Evolutionary conservation across 331 rosid genomes (phyloP).

Genomic region (Malus hybrid): DNA sequence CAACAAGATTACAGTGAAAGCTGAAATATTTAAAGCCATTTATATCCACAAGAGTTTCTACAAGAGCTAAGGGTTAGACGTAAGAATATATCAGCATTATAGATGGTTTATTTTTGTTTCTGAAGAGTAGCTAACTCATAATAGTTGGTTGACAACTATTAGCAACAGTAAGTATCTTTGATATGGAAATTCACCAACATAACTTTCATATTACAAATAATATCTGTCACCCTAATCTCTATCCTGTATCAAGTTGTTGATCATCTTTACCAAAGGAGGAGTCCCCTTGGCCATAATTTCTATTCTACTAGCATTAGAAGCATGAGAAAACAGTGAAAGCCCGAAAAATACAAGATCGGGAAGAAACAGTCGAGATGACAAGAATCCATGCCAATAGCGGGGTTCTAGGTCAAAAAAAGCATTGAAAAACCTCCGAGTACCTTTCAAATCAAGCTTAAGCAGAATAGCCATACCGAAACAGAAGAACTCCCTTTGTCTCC

Average conservation of each 20-base stretch:
- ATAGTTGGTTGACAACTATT: conserved; percentile 18
- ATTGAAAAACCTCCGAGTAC: conserved; percentile 75
- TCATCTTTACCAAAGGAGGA: conserved; percentile 83
- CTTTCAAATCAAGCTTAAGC: conserved; percentile 86
- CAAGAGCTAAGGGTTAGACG: background rate
- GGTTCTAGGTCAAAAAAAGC: conserved; percentile 97
- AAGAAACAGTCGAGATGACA: conserved; percentile 87
- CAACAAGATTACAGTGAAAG: background rate
- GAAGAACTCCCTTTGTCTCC: conserved; percentile 96
- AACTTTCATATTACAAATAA: conserved; percentile 33
- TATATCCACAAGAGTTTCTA: background rate
- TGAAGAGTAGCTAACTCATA: background rate
- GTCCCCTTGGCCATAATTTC: conserved; percentile 99
- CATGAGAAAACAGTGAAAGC: conserved; percentile 81
- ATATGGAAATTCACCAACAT: conserved; percentile 19
- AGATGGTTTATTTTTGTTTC: background rate
- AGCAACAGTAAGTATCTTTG: conserved; percentile 17
- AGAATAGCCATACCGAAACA: conserved; percentile 97
- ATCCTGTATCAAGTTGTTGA: conserved; percentile 82
- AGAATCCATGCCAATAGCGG: conserved; percentile 94
- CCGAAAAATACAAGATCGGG: conserved; percentile 79
- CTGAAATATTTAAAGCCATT: background rate
- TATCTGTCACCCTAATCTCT: conserved; percentile 39
- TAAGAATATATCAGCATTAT: background rate
- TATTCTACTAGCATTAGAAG: conserved; percentile 75